phyloP scores from a whole-genome alignment of 768 basidiomycete genomes.

The Collybia mongolica region DNA sequence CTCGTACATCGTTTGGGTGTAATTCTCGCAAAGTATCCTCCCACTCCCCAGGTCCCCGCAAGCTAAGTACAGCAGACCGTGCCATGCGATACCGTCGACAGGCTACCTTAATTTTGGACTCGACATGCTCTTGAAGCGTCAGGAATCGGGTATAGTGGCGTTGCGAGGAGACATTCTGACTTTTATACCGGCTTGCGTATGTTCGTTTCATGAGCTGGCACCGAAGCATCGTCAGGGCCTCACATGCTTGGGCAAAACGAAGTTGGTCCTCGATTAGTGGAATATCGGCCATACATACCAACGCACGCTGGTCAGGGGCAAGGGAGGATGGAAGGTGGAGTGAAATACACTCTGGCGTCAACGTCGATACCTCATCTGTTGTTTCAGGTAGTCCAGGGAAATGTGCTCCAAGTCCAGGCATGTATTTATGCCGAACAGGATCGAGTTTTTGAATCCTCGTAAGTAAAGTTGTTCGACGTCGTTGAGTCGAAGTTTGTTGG shows the following conservation, averaged over 20 bases:
- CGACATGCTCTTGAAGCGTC: slow-evolving; percentile 4
- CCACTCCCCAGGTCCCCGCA: slow-evolving; percentile 12
- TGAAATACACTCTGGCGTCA: neutral
- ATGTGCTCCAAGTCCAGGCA: neutral
- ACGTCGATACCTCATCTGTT: slow-evolving; percentile 3
- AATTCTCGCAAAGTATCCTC: slow-evolving; percentile 8
- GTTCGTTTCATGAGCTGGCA: slow-evolving; percentile 9
- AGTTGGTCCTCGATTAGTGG: slow-evolving; percentile 11
- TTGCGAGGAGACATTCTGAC: slow-evolving; percentile 8
- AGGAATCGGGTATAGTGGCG: slow-evolving; percentile 7
- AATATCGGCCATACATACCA: slow-evolving; percentile 4
- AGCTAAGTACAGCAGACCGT: neutral
- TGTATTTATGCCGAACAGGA: neutral
- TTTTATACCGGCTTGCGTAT: slow-evolving; percentile 2
- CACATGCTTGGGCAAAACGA: slow-evolving; percentile 8
- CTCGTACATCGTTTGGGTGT: slow-evolving; percentile 1
- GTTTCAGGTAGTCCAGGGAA: neutral
- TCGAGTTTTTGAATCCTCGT: neutral
- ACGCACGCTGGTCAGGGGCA: neutral
- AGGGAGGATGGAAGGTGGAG: slow-evolving; percentile 16
- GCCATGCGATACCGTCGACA: slow-evolving; percentile 1
- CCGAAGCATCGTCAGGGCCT: slow-evolving; percentile 9
- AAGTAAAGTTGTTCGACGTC: slow-evolving; percentile 3
- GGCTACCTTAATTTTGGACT: slow-evolving; percentile 1
- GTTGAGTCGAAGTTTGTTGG: slow-evolving; percentile 1